Evolutionary conservation across 2,329 filamentous ascomycete genomes (phyloP).

Genomic region (Xylariomycetidae sp.): DNA sequence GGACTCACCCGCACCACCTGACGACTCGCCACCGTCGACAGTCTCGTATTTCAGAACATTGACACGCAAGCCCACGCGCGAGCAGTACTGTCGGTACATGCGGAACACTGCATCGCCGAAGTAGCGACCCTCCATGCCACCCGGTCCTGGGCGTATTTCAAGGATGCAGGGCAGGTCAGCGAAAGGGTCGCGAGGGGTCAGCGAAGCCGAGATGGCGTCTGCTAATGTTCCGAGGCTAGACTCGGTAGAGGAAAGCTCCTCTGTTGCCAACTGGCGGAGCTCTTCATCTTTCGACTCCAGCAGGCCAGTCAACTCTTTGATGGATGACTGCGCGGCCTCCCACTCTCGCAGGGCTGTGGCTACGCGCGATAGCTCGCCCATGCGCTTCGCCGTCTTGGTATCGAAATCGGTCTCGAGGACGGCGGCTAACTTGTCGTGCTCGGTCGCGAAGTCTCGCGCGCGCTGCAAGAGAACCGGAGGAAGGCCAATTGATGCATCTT

Average conservation of each 20-base stretch:
- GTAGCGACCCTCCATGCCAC: constrained; percentile 84
- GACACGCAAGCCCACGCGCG: constrained; percentile 59
- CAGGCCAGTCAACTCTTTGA: constrained; percentile 49
- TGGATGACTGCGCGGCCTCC: constrained; percentile 48
- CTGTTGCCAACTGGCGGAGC: constrained; percentile 70
- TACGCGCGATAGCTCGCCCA: constrained; percentile 57
- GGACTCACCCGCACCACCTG: constrained; percentile 54
- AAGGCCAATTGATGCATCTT: constrained; percentile 31
- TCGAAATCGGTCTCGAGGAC: constrained; percentile 53
- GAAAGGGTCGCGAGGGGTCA: constrained; percentile 88
- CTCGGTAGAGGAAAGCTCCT: constrained; percentile 70
- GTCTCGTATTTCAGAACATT: constrained; percentile 77
- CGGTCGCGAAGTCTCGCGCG: constrained; percentile 51
- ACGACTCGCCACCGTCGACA: constrained; percentile 54
- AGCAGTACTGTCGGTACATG: constrained; percentile 85
- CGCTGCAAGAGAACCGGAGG: constrained; percentile 55
- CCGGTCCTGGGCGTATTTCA: constrained; percentile 87
- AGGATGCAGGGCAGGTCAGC: constrained; percentile 84
- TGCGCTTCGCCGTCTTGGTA: constrained; percentile 50
- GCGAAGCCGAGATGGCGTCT: constrained; percentile 64
- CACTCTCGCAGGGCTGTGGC: constrained; percentile 54
- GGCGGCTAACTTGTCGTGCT: constrained; percentile 51
- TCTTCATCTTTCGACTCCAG: constrained; percentile 57
- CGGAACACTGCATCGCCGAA: constrained; percentile 83
- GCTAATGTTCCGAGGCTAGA: constrained; percentile 59